Evolutionary conservation across 306 rosid genomes (phyloP), one percentile per base, ranked within the genome.

Genomic region (Cucurbita pepo): DNA sequence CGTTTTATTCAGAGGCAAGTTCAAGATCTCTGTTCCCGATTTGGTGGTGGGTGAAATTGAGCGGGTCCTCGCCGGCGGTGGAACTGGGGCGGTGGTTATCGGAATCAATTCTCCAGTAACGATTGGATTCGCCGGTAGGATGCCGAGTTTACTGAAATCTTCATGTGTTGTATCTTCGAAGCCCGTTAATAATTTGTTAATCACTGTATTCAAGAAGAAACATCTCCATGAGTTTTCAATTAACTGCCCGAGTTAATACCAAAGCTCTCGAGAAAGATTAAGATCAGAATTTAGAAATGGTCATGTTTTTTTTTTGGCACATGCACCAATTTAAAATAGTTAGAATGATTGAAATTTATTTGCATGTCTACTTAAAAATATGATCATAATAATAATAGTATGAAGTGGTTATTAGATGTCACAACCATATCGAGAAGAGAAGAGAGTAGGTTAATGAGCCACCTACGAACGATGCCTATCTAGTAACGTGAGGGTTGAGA

Each of bases 41-140:
- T 71, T 83, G 66, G 81, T 90, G 22, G 89, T 90, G 70, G 87
- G 83, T 7, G 97, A 94, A 75, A 77, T 90, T 9, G 97, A 94
- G 72, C 91, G 98, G 8, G 75, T 93, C 62, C 90, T 93, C 72
- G 84, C 76, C 65, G 84, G 90, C 0, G 93, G 89, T 36, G 98
- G 98, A 53, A 78, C 85, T 6, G 98, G 92, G 16, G 96, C 82
- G n/a, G 59, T 90, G 69, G 82, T 88, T 79, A 76, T 79, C 12
- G 72, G 72, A 3, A 3, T 41, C 8, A 18, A 36, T 16, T 9
- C 4, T 18, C 52, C 36, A 47, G 84, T 85, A 73, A 47, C 87
- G 76, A 88, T 86, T 12, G 76, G 88, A 38, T 85, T 88, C 9
- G 96, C 87, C n/a, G 82, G 79, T 9, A 88, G 96, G 10, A 81